Evolutionary conservation across 257 asterid genomes (phyloP).

Genomic region (Thymus quinquecostatus): DNA sequence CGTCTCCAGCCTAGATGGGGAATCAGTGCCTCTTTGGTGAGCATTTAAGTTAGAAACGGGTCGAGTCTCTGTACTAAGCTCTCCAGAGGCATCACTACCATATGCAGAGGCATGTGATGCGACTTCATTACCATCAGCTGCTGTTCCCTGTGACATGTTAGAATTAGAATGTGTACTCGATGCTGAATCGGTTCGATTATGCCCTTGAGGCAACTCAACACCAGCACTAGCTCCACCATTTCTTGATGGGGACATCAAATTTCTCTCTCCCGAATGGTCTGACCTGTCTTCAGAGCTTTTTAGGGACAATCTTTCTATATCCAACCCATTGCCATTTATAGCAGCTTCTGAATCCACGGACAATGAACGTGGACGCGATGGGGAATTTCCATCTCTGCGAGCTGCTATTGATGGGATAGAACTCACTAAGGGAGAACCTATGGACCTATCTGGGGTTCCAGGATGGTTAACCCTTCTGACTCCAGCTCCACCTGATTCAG

Average conservation of each 20-base stretch:
- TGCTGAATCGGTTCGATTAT: slow-evolving; percentile 58
- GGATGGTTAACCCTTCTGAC: slow-evolving; percentile 49
- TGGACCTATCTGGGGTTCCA: slow-evolving; percentile 50
- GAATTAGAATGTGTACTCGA: slow-evolving; percentile 63
- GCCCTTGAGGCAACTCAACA: slow-evolving; percentile 49
- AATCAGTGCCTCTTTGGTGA: slow-evolving; percentile 55
- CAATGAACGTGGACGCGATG: slow-evolving; percentile 61
- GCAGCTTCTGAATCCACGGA: slow-evolving; percentile 63
- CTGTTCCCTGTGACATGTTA: slow-evolving; percentile 56
- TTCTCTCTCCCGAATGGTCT: slow-evolving; percentile 68
- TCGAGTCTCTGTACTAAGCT: slow-evolving; percentile 56
- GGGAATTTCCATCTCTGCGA: slow-evolving; percentile 44
- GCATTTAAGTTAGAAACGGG: slow-evolving; percentile 43
- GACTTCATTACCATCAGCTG: slow-evolving; percentile 57
- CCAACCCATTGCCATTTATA: slow-evolving; percentile 50
- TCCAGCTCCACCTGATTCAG: slow-evolving; percentile 51
- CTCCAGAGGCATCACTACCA: slow-evolving; percentile 69
- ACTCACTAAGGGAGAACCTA: slow-evolving; percentile 51
- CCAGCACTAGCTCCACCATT: slow-evolving; percentile 43
- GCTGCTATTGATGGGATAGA: slow-evolving; percentile 43
- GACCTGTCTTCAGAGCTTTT: slow-evolving; percentile 58
- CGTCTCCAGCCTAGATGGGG: slow-evolving; percentile 54
- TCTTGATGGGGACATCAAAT: slow-evolving; percentile 48
- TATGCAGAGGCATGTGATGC: slow-evolving; percentile 53
- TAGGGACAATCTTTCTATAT: slow-evolving; percentile 49